Evolutionary conservation across 2,329 filamentous ascomycete species (phyloP).

Genomic region (Didymella segeticola): DNA sequence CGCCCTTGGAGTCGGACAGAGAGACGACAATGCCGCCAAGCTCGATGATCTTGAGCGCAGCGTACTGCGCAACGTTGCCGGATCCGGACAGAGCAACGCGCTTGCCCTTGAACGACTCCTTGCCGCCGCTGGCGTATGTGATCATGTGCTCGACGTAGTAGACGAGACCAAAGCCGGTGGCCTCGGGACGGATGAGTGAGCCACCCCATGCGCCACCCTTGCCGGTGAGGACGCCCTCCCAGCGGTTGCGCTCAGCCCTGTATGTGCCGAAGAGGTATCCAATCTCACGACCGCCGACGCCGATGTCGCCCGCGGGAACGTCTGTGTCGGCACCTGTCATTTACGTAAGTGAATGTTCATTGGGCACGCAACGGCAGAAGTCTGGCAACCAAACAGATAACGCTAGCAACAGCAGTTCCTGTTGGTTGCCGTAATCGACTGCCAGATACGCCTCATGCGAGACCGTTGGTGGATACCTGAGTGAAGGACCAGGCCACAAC

Average conservation of each 20-base stretch:
- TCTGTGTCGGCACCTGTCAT: slow-evolving; percentile 78
- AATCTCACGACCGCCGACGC: slow-evolving; percentile 89
- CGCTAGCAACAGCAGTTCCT: slow-evolving; percentile 19
- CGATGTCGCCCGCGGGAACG: slow-evolving; percentile 96
- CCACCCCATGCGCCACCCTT: slow-evolving; percentile 96
- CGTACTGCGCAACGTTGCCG: slow-evolving; percentile 97
- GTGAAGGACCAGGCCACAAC: slow-evolving; percentile 20
- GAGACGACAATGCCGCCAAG: slow-evolving; percentile 92
- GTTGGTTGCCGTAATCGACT: slow-evolving; percentile 16
- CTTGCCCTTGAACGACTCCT: slow-evolving; percentile 88
- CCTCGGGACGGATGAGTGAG: slow-evolving; percentile 91
- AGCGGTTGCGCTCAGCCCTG: slow-evolving; percentile 84
- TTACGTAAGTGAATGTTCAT: slow-evolving; percentile 50
- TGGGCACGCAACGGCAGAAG: slow-evolving; percentile 11
- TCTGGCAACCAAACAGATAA: slow-evolving; percentile 17
- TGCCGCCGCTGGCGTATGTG: slow-evolving; percentile 76
- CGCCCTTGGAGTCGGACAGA: slow-evolving; percentile 89
- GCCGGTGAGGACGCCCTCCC: slow-evolving; percentile 95
- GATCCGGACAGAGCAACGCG: slow-evolving; percentile 94
- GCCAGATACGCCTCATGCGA: slow-evolving; percentile 20
- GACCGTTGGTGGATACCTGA: no score
- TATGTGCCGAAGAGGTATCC: slow-evolving; percentile 96
- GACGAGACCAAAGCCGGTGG: slow-evolving; percentile 93
- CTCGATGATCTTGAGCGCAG: slow-evolving; percentile 94
- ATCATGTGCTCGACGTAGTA: slow-evolving; percentile 69